A percentile compares a stretch with the other conserved stretches of the same genome.
phyloP scores from a whole-genome alignment of 164 flowering plant species.

The Brasenia schreberi region DNA sequence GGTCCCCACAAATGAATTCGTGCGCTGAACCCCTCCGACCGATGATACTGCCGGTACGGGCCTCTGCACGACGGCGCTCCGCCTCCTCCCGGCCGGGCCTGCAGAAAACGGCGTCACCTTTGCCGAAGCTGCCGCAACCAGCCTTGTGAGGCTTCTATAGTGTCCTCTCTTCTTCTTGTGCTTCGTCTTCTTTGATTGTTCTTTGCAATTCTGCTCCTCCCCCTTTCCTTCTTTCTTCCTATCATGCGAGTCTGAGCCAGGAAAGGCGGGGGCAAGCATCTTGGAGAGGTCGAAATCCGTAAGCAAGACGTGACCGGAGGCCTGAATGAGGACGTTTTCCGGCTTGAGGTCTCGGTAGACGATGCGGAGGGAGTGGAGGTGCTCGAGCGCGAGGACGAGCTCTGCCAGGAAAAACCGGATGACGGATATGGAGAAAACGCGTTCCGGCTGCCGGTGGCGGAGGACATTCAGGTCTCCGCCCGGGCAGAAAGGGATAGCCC shows the following conservation, averaged over 20 bases:
- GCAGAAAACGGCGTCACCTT: neutral
- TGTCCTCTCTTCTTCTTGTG: neutral
- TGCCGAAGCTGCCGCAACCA: constrained; percentile 1
- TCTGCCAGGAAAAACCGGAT: constrained; percentile 67
- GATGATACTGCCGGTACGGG: neutral
- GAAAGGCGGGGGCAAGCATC: neutral
- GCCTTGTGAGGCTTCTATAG: neutral
- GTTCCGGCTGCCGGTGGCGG: constrained; percentile 57
- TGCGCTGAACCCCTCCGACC: constrained; percentile 8
- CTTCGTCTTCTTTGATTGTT: neutral
- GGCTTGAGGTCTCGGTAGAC: constrained; percentile 79
- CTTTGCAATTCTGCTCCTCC: neutral
- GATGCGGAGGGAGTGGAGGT: constrained; percentile 54
- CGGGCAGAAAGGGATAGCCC: constrained; percentile 84
- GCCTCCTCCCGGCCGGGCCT: neutral
- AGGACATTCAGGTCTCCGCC: constrained; percentile 90
- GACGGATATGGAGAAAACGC: constrained; percentile 45
- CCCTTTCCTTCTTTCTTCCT: neutral
- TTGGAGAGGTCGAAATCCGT: constrained; percentile 74
- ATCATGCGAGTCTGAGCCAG: neutral
- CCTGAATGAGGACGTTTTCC: constrained; percentile 57
- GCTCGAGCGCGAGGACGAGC: constrained; percentile 58
- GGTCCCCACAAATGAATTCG: constrained; percentile 50
- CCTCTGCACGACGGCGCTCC: constrained; percentile 6
- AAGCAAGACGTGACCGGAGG: constrained; percentile 63